Base-by-base conservation (phyloP, 2,329 filamentous ascomycete species). In the Fusarium lyarnte region DNA sequence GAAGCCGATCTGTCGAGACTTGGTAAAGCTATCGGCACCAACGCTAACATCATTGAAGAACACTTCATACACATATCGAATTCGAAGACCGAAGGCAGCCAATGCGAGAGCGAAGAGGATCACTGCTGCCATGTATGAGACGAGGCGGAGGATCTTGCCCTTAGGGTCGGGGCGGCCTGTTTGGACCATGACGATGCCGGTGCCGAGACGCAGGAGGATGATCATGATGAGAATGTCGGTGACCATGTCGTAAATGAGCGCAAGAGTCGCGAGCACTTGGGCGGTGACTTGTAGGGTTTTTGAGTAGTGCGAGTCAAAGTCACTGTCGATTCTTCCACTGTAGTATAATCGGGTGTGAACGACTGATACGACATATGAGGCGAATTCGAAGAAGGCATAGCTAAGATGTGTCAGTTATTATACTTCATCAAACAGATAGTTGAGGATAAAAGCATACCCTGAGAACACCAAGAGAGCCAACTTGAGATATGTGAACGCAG, bases 401-500 rank as follows among this genome's bases (percentile, higher is more conserved):
- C 77, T 78, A 29, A 29, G 4, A 12, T 2, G 5, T 0, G 27
- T 74, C 14, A 72, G 67, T n/a, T 5, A 25, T 27, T 13, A 2
- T 27, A 1, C 0, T 52, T 21, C 23, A 9, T 9, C 14, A 17
- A 2, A 16, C 4, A 23, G 8, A 8, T 2, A 31, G 19, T 1
- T n/a, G 29, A 25, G 5, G 3, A 12, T 9, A 19, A 52, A 6
- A 2, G 23, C 79, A 51, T 52, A 82, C 80, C 74, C 29, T 8
- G 64, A 41, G 33, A 75, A 81, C 0, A 75, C 51, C 2, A 65
- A 58, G 16, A 81, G 66, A 2, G 78, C 76, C 3, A 58, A 8
- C 47, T 79, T 79, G 53, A 77, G 72, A 23, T 64, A 77, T 5
- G 51, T 66, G 17, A 78, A 73, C 23, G 74, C 79, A 33, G 52